Evolutionary conservation across 495 filamentous ascomycete species (phyloP).

Genomic region (Neurospora sp.): DNA sequence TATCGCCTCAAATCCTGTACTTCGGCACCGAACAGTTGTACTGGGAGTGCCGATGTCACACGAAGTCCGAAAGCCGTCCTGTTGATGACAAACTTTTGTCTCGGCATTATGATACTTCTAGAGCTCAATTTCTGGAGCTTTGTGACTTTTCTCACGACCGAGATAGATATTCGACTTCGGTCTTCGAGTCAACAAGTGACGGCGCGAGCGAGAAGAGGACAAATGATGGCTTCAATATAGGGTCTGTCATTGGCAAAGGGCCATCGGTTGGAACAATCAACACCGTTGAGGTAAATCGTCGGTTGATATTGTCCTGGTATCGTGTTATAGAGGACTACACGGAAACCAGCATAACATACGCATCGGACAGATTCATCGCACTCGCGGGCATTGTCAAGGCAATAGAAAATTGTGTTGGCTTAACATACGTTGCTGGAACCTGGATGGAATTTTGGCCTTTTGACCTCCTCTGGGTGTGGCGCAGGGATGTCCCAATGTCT

Average conservation of each 20-base stretch:
- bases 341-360: neutral
- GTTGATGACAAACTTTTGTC: neutral
- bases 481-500: neutral
- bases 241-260: too few species aligned
- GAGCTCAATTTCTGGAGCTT: neutral
- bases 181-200: too few species aligned
- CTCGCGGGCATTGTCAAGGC: neutral
- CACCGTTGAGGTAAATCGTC: neutral
- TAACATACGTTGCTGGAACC: neutral
- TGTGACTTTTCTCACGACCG: neutral
- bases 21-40: neutral
- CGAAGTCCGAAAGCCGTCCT: neutral
- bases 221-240: too few species aligned
- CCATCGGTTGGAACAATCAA: neutral
- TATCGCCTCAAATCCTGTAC: neutral
- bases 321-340: neutral
- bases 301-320: neutral
- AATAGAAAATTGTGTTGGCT: neutral
- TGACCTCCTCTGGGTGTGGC: neutral
- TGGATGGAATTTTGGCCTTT: neutral
- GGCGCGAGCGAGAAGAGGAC: too few species aligned
- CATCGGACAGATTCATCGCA: neutral
- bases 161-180: too few species aligned
- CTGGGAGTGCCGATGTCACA: neutral
- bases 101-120: neutral